Percentiles rank a stretch among this genome's conserved stretches.
Evolutionary conservation across 495 filamentous ascomycete genomes (phyloP).

Genomic region (Xylaria flabelliformis): DNA sequence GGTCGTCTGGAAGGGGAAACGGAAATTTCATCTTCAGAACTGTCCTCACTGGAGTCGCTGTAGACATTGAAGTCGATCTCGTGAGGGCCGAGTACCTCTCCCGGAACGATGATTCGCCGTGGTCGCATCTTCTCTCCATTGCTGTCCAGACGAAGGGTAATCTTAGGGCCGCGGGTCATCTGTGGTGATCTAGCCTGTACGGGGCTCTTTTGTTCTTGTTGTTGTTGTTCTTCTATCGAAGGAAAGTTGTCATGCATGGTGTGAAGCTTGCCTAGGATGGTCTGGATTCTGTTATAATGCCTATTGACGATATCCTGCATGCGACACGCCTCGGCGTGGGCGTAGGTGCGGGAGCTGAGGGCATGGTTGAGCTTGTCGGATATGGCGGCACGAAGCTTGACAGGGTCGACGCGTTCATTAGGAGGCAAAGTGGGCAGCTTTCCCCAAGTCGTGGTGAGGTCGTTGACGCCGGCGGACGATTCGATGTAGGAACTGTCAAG

Average conservation of each 20-base stretch:
- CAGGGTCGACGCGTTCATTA: conserved; percentile 50
- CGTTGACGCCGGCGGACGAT: conserved; percentile 70
- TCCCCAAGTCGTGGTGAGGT: conserved; percentile 75
- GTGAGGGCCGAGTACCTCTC: conserved; percentile 64
- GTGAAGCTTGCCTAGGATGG: conserved; percentile 82
- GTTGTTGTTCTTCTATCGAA: conserved; percentile 57
- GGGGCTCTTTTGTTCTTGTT: conserved; percentile 64
- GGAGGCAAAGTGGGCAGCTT: conserved; percentile 66
- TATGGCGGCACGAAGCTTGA: conserved; percentile 74
- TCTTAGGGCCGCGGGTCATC: conserved; percentile 64
- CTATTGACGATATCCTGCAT: conserved; percentile 78
- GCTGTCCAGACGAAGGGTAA: conserved; percentile 68
- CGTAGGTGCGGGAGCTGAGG: conserved; percentile 74
- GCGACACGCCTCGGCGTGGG: conserved; percentile 82
- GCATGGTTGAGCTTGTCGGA: conserved; percentile 76
- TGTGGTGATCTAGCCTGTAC: conserved; percentile 60
- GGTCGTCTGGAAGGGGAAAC: conserved; percentile 39
- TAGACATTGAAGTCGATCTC: conserved; percentile 60
- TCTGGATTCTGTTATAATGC: conserved; percentile 76
- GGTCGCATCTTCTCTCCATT: conserved; percentile 50
- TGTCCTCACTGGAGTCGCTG: conserved; percentile 52
- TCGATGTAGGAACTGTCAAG: conserved; percentile 76
- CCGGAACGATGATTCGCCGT: conserved; percentile 61
- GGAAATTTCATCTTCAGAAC: conserved; percentile 44
- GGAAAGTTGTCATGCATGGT: conserved; percentile 67